These are phyloP conservation scores for Aspergillus haitiensis DNA, from an alignment of 495 filamentous ascomycete species.

Conservation along the genomic window DNA sequence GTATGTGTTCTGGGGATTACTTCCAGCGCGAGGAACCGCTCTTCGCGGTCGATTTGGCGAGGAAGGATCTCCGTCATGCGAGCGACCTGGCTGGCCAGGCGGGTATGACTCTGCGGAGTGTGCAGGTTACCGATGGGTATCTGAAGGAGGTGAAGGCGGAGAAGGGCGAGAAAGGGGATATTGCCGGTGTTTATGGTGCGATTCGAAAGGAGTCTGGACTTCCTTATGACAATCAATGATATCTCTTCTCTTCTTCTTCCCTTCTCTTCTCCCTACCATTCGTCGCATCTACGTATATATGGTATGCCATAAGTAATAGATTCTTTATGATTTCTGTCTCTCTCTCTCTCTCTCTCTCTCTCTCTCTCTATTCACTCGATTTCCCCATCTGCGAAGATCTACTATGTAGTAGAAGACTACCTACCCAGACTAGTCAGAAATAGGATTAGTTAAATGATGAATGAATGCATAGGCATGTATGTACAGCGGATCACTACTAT, in stretches of 20 bases:
- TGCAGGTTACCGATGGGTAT: constrained; percentile 68
- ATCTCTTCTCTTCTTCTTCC: neutral
- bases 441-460: too few species aligned
- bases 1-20: constrained; percentile 78
- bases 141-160: constrained; percentile 69
- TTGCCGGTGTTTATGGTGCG: constrained; percentile 81
- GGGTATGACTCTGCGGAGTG: constrained; percentile 62
- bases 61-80: constrained; percentile 84
- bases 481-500: too few species aligned
- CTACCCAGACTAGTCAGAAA: too few species aligned
- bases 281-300: too few species aligned
- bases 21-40: constrained; percentile 69
- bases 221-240: constrained; percentile 59
- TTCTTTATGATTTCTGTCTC: too few species aligned
- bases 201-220: constrained; percentile 68
- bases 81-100: constrained; percentile 59
- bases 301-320: too few species aligned
- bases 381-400: too few species aligned
- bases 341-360: too few species aligned
- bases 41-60: constrained; percentile 81
- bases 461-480: too few species aligned
- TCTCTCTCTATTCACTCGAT: too few species aligned
- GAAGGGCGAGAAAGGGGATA: constrained; percentile 72
- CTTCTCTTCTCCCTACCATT: too few species aligned
- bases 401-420: too few species aligned